Evolutionary conservation across 371 early-diverging fungal genomes (phyloP), one percentile per base, ranked within the genome.

Genomic region (Mortierella sp.): DNA sequence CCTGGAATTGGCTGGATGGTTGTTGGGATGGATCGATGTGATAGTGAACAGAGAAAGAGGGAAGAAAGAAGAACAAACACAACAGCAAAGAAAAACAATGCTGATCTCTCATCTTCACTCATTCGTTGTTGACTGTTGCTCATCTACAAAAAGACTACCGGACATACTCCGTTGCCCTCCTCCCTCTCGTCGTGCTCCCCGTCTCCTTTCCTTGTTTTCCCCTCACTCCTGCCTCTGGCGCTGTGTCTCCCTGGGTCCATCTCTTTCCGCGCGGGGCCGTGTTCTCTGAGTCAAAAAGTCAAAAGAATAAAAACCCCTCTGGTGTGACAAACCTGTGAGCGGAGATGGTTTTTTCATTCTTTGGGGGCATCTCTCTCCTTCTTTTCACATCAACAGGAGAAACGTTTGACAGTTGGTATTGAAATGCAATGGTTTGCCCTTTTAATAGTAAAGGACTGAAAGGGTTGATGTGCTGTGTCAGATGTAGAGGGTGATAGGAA

Each of bases 401-500:
- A 58, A 58, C 7, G 54, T 54, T 54, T n/a, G 24, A 31, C 60
- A 60, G 9, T 31, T 31, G 60, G 48, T 48, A 48, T 48, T 38
- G 65, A 65, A 60, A 65, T 65, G 65, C 65, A 65, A 65, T 28
- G 65, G 34, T 54, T 54, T 31, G 13, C 63, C 63, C 34, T 63
- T 63, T 63, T 63, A 34, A 19, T 65, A 34, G 21, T 38, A 9
- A 65, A 65, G 65, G 65, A 65, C 65, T 9, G 2, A 24, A 34
- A 21, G 38, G 16, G 65, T 19, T 60, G 28, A 60, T 60, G 65
- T 31, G 65, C 38, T 65, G 38, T 38, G 65, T 38, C 21, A 31
- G 21, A 65, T 65, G 65, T 65, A 65, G 38, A 21, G 65, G 65
- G 65, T 38, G 65, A 65, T 65, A 65, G 34, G 38, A 65, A 65